Percentiles rank a stretch among this genome's conserved stretches.
phyloP scores from a whole-genome alignment of 371 early-diverging fungal species.

The Syncephalis fuscata region DNA sequence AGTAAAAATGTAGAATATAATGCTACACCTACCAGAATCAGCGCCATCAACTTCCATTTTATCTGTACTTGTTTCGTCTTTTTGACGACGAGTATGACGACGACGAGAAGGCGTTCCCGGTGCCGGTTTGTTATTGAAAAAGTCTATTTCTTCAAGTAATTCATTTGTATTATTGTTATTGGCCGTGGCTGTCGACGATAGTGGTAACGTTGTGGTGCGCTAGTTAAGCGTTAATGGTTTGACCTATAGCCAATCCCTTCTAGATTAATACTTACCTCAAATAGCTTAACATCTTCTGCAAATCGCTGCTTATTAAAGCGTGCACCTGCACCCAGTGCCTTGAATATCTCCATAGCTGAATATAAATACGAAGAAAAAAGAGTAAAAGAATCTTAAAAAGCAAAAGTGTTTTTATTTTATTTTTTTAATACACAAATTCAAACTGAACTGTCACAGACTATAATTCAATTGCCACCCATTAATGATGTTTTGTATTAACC shows the following conservation, averaged over 20 bases:
- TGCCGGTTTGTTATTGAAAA: conserved; percentile 2
- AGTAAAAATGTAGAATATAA: no score
- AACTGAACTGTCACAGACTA: no score
- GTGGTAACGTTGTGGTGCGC: not conserved
- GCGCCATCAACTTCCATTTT: no score
- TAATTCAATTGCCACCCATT: no score
- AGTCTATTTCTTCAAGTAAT: conserved; percentile 3
- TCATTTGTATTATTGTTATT: not conserved
- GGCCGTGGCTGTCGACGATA: not conserved
- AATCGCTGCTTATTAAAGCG: conserved; percentile 68
- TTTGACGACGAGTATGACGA: no score
- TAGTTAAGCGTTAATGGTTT: not conserved
- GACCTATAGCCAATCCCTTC: not conserved
- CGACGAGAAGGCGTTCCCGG: no score
- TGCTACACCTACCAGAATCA: not conserved
- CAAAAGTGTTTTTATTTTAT: no score
- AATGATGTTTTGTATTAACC: no score
- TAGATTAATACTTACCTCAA: conserved; percentile 25
- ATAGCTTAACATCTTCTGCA: conserved; percentile 47
- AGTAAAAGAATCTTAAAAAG: no score
- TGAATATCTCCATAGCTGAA: conserved; percentile 55
- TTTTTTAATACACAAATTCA: no score
- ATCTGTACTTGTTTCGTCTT: no score
- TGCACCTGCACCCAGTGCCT: conserved; percentile 63
- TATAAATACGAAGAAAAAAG: not conserved